Evolutionary conservation across 441 rosid species (phyloP), one percentile per base, ranked within the genome.

Genomic region (Euphorbia celastroides): DNA sequence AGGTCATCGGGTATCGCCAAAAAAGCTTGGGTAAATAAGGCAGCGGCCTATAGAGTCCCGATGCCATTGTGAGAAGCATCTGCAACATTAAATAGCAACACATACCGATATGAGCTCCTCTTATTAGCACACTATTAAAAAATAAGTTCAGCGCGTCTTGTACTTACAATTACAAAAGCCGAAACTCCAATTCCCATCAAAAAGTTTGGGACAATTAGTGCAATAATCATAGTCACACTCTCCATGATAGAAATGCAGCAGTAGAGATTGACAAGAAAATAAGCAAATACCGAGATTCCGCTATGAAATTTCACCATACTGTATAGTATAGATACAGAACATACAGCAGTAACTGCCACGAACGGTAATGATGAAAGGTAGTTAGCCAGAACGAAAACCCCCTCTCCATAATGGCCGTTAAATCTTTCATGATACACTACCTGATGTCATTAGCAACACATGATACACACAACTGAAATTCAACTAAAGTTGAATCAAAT

Each of bases 141-240:
- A n/a, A n/a, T n/a, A n/a, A n/a, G n/a, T n/a, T n/a, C n/a, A n/a
- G n/a, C n/a, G n/a, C n/a, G n/a, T n/a, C n/a, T n/a, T n/a, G n/a
- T n/a, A n/a, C n/a, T n/a, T n/a, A n/a, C n/a, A n/a, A n/a, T n/a
- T n/a, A n/a, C n/a, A n/a, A n/a, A n/a, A n/a, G n/a, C n/a, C n/a
- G n/a, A n/a, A n/a, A n/a, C 82, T 70, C 96, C 98, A 25, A 84
- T 28, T n/a, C 98, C 96, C 86, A 80, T 85, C 77, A 92, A 71
- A 77, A 82, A 92, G 77, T 83, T 89, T 14, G 94, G 94, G 59
- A 92, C 86, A 55, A 92, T 62, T 16, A 91, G 80, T 57, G 96
- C 94, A 68, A 89, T 78, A 81, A 81, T 81, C 94, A 89, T 89
- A 81, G 87, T 81, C 77, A 86, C 73, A 72, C 86, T 86, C 82